Conservation (phyloP, 495 filamentous ascomycete genomes). For the Opeltia flavorubescens region DNA sequence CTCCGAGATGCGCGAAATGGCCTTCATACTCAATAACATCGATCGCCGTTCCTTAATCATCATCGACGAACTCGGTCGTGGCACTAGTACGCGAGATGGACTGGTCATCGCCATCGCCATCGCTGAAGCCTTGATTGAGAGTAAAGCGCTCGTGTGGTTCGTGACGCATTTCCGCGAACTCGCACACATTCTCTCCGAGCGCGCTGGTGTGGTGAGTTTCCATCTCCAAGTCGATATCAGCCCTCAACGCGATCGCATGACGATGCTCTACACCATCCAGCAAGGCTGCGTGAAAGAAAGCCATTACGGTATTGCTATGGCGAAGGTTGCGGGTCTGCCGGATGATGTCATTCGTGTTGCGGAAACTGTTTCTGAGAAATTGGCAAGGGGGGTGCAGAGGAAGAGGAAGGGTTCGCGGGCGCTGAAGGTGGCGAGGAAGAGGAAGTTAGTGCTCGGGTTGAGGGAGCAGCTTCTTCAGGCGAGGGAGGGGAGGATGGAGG, state of each 20-base stretch:
- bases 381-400: conserved; percentile 38
- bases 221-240: conserved; percentile 63
- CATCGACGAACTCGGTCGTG: conserved; percentile 85
- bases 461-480: conserved; percentile 65
- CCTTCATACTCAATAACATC: conserved; percentile 73
- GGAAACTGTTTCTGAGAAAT: conserved; percentile 41
- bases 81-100: conserved; percentile 81
- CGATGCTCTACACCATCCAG: conserved; percentile 71
- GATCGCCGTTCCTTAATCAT: conserved; percentile 64
- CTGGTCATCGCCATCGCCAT: conserved; percentile 80
- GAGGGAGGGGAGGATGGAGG: conserved; percentile 51
- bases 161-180: conserved; percentile 84
- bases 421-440: conserved; percentile 41
- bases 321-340: conserved; percentile 62
- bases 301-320: conserved; percentile 66
- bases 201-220: conserved; percentile 62
- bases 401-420: conserved; percentile 42
- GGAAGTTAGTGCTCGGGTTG: conserved; percentile 61
- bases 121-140: conserved; percentile 72
- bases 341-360: conserved; percentile 51
- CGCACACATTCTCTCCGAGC: conserved; percentile 57
- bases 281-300: conserved; percentile 55
- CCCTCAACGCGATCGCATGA: conserved; percentile 41
- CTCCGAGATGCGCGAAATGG: conserved; percentile 90
- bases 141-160: conserved; percentile 70